phyloP scores from a whole-genome alignment of 2,329 filamentous ascomycete genomes.

The Fusarium sp. region DNA sequence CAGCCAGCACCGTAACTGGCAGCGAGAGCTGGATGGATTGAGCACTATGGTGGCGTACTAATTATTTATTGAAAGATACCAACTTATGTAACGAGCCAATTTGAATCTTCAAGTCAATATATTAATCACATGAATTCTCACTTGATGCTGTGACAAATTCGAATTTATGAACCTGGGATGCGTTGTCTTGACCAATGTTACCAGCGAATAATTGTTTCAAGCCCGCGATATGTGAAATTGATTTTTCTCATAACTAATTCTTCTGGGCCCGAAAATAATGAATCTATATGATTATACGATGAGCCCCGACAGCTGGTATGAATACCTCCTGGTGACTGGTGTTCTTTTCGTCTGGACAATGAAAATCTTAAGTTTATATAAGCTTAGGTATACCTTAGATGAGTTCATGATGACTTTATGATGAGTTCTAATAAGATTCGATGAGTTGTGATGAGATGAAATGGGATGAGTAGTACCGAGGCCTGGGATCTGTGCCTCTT shows the following conservation, averaged over 20 bases:
- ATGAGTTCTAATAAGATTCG: neutral
- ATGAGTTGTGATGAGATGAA: neutral
- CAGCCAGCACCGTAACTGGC: constrained; percentile 77
- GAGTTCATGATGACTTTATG: neutral
- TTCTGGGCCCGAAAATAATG: no score
- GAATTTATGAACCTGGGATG: neutral
- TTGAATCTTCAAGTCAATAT: neutral
- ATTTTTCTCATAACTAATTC: accelerated
- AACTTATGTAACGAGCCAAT: constrained; percentile 8
- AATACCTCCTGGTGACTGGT: no score
- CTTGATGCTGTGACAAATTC: neutral
- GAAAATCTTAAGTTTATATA: neutral
- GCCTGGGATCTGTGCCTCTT: accelerated
- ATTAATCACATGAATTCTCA: neutral
- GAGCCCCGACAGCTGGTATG: neutral
- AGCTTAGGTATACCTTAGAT: accelerated
- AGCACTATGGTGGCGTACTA: constrained; percentile 75
- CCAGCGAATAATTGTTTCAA: neutral
- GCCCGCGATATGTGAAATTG: accelerated
- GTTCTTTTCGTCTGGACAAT: accelerated
- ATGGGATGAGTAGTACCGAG: neutral
- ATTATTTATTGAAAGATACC: constrained; percentile 17
- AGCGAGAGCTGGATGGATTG: constrained; percentile 78
- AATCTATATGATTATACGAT: neutral
- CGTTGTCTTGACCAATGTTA: accelerated